These are phyloP conservation scores for Magnaporthiopsis incrustans DNA, from an alignment of 2,329 filamentous ascomycete species.

Conservation along the genomic window DNA sequence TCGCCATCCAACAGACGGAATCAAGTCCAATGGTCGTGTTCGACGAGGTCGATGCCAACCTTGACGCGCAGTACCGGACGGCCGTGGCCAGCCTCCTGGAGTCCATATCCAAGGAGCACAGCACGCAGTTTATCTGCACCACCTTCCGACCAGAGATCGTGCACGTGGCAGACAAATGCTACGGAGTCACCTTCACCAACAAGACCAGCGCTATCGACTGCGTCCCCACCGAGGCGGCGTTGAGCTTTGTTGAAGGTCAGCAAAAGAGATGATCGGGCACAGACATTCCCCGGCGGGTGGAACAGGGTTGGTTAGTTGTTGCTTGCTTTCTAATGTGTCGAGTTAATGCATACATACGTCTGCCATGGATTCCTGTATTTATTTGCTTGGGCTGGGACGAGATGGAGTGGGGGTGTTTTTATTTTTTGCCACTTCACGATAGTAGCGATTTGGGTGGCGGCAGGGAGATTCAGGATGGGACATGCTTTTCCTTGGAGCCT, in stretches of 20 bases:
- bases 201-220: conserved; percentile 95
- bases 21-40: conserved; percentile 98
- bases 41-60: conserved; percentile 96
- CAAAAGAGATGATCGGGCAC: conserved; percentile 18
- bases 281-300: not conserved
- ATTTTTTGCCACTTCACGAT: not conserved
- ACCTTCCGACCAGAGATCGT: conserved; percentile 98
- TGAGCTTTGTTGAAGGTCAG: conserved; percentile 92
- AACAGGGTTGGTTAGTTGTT: too few relatives aligned
- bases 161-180: conserved; percentile 91
- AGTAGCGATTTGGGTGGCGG: not conserved
- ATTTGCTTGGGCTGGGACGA: not conserved
- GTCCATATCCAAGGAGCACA: conserved; percentile 60
- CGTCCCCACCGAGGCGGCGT: conserved; percentile 75
- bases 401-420: too few relatives aligned
- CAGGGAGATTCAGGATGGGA: not conserved
- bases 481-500: not conserved
- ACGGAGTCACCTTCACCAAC: conserved; percentile 87
- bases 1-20: conserved; percentile 97
- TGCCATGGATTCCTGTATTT: not conserved
- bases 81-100: conserved; percentile 86
- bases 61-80: conserved; percentile 95
- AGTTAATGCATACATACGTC: not conserved
- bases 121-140: conserved; percentile 90
- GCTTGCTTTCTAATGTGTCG: not conserved